Percentiles rank a stretch among this genome's conserved stretches.
Conservation (phyloP, 1,284 basidiomycete genomes). For the Lignosus rhinocerotis region DNA sequence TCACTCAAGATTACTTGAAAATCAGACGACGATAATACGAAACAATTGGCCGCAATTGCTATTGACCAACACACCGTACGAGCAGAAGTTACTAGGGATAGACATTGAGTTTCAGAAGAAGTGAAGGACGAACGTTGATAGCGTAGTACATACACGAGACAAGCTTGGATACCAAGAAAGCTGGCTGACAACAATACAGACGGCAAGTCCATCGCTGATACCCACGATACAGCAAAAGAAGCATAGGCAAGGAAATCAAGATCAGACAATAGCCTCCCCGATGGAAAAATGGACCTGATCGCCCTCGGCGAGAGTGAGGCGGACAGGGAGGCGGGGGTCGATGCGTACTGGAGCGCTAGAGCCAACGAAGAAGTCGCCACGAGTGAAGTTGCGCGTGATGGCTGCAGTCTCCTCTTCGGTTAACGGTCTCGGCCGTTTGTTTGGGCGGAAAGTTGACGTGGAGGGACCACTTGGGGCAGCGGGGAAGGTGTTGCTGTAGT, state of each 20-base stretch:
- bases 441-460: conserved; percentile 71
- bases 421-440: conserved; percentile 70
- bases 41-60: no score
- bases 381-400: conserved; percentile 74
- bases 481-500: conserved; percentile 63
- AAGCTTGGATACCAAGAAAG: conserved; percentile 15
- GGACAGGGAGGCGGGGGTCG: conserved; percentile 72
- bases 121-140: neutral
- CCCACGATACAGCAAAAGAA: conserved; percentile 2
- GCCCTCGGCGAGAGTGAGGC: conserved; percentile 74
- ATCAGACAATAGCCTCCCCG: conserved; percentile 49
- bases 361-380: conserved; percentile 78
- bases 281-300: conserved; percentile 79
- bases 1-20: no score
- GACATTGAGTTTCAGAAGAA: neutral
- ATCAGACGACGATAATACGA: no score
- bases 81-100: no score
- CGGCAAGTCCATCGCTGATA: conserved; percentile 17
- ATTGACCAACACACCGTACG: no score
- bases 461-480: conserved; percentile 46
- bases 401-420: conserved; percentile 79
- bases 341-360: conserved; percentile 75
- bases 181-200: conserved; percentile 20
- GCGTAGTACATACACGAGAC: conserved; percentile 18
- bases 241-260: neutral